phyloP scores from a whole-genome alignment of 805 yeast species.

The Kluyveromyces siamensis region DNA sequence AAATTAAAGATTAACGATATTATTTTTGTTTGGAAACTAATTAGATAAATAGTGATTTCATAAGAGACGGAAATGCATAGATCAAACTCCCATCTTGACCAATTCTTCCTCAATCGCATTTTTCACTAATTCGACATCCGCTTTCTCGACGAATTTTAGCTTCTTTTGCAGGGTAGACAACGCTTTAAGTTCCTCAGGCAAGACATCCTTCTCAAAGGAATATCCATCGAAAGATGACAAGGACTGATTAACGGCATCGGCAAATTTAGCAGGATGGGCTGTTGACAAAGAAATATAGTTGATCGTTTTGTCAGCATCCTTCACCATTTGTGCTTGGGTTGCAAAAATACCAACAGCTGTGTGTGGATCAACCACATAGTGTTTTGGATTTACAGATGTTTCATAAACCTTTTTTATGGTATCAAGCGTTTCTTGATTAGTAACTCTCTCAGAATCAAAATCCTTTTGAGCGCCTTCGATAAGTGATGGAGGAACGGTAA shows the following conservation, averaged over 20 bases:
- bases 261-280: constrained; percentile 98
- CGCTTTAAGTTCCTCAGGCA: constrained; percentile 78
- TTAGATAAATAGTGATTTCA: not conserved
- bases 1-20: not conserved
- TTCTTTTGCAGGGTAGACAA: constrained; percentile 67
- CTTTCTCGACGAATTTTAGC: constrained; percentile 58
- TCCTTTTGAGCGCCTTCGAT: constrained; percentile 56
- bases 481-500: constrained; percentile 57
- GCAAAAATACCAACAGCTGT: constrained; percentile 91
- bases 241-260: constrained; percentile 88
- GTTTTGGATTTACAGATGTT: constrained; percentile 40
- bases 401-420: constrained; percentile 69
- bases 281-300: constrained; percentile 76
- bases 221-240: constrained; percentile 58
- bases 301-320: constrained; percentile 34
- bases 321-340: constrained; percentile 49
- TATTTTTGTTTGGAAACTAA: not conserved
- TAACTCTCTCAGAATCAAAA: constrained; percentile 73
- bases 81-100: constrained; percentile 34
- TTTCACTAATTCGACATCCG: constrained; percentile 70
- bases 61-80: not conserved
- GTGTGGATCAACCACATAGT: constrained; percentile 92
- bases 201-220: constrained; percentile 78
- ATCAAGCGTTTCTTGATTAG: constrained; percentile 65
- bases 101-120: constrained; percentile 66